Evolutionary conservation across 768 basidiomycete genomes (phyloP).

Genomic region (Phallus indusiatus): DNA sequence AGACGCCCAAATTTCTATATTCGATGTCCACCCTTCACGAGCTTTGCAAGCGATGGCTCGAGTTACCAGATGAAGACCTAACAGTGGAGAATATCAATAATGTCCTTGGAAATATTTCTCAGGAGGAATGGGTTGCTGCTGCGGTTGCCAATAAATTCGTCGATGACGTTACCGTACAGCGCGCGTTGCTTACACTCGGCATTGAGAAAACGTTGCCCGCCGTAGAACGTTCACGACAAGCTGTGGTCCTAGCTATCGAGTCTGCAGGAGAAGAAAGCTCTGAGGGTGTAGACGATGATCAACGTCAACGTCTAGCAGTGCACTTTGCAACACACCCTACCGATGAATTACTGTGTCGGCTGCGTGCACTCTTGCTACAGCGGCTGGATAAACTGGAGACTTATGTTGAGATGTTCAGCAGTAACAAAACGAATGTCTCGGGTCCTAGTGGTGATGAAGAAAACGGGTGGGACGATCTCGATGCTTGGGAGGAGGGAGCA

Average conservation of each 20-base stretch:
- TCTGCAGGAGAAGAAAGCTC: conserved; percentile 11
- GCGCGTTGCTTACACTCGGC: conserved; percentile 51
- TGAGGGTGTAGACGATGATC: conserved; percentile 11
- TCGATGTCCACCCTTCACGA: conserved; percentile 1
- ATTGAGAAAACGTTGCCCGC: conserved; percentile 47
- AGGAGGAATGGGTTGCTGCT: conserved; percentile 73
- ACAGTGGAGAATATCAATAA: conserved; percentile 38
- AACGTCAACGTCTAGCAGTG: conserved; percentile 25
- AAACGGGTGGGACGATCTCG: conserved; percentile 41
- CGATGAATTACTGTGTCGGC: conserved; percentile 54
- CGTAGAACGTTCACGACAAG: conserved; percentile 36
- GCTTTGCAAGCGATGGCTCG: conserved; percentile 36
- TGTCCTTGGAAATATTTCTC: conserved; percentile 39
- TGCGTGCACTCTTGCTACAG: conserved; percentile 60
- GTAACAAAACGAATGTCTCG: conserved; percentile 15
- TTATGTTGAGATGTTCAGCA: conserved; percentile 49
- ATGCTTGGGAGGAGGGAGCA: conserved; percentile 29
- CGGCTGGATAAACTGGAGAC: conserved; percentile 64
- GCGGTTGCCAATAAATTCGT: conserved; percentile 62
- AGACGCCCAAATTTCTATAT: not conserved
- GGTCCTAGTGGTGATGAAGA: conserved; percentile 36
- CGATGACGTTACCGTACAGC: conserved; percentile 46
- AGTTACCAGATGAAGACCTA: conserved; percentile 48
- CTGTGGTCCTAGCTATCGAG: conserved; percentile 17
- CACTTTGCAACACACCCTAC: conserved; percentile 50